A percentile compares a stretch with the other conserved stretches of the same genome.
These are phyloP conservation scores for Saccharomyces pastorianus DNA, from an alignment of 1,139 yeast species.

Conservation along the genomic window DNA sequence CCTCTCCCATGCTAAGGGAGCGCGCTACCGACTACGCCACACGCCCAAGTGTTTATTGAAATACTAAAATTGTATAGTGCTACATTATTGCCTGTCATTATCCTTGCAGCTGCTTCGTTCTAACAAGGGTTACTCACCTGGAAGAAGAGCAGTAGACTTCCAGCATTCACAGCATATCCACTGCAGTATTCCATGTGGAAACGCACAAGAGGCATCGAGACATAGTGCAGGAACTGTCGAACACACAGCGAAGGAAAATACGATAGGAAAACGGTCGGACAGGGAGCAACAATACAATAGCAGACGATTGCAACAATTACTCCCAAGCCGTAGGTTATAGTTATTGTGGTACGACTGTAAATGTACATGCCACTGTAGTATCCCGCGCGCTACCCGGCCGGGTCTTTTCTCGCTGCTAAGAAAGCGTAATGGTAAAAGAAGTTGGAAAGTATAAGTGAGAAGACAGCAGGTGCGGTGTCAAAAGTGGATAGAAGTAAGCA, in stretches of 20 bases:
- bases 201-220: neutral
- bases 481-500: neutral
- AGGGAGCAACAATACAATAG: neutral
- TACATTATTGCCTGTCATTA: neutral
- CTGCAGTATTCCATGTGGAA: neutral
- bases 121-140: neutral
- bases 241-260: neutral
- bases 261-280: neutral
- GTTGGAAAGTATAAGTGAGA: neutral
- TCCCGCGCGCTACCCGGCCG: neutral
- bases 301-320: neutral
- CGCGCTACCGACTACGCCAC: conserved; percentile 25
- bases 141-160: neutral
- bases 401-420: neutral
- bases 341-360: neutral
- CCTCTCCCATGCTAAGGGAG: conserved; percentile 8
- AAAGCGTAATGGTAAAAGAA: neutral
- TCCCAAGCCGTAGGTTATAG: neutral
- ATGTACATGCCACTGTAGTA: neutral
- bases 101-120: neutral
- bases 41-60: conserved; percentile 13
- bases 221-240: neutral
- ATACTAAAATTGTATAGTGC: conserved; percentile 1
- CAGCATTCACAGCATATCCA: neutral
- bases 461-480: neutral